Base-by-base conservation (phyloP, 768 basidiomycete species). In the Hemileccinum rubropunctum region DNA sequence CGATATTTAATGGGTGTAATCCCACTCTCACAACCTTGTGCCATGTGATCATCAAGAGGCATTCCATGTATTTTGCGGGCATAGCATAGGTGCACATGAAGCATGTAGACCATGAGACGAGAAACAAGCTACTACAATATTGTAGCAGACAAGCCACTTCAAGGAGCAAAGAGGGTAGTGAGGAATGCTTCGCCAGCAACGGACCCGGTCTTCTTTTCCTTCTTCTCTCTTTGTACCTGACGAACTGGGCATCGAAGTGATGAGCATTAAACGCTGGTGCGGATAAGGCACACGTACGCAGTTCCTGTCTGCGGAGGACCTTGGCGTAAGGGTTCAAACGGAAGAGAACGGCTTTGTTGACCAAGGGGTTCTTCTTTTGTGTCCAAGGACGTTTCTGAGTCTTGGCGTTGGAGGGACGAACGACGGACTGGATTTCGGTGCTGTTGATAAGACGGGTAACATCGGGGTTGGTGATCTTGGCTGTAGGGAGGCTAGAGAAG, bases 261-360 rank as follows among this genome's bases (percentile, higher is more conserved):
- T 49, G 39, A 49, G 64, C 28, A 36, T 34, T 14, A 20, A 23
- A 27, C 5, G 40, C n/a, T 12, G 32, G 17, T 9, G 17, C 1
- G 40, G 45, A 17, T 23, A 46, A 41, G 28, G 38, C n/a, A 17
- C 20, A 88, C 89, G 51, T 69, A 92, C 89, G 80, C 58, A 95
- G 73, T 68, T 95, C 92, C 65, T 93, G 88, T 60, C 88, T 78
- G 71, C 91, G 88, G 64, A 94, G 72, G 39, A 88, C 88, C 83
- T 95, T 95, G 63, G 95, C 95, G 74, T 98, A 98, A 46, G 95
- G 95, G 81, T 98, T 98, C 75, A 98, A 82, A 64, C 94, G 88
- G 91, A 94, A 95, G 68, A 95, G 84, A 61, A 95, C 76, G 44
- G 81, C 88, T 79, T 89, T 94, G 86, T 97, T 97, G 74, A 82